These are phyloP conservation scores for Graphilbum sp. DNA, from an alignment of 2,329 filamentous ascomycete genomes.

Conservation along the genomic window DNA sequence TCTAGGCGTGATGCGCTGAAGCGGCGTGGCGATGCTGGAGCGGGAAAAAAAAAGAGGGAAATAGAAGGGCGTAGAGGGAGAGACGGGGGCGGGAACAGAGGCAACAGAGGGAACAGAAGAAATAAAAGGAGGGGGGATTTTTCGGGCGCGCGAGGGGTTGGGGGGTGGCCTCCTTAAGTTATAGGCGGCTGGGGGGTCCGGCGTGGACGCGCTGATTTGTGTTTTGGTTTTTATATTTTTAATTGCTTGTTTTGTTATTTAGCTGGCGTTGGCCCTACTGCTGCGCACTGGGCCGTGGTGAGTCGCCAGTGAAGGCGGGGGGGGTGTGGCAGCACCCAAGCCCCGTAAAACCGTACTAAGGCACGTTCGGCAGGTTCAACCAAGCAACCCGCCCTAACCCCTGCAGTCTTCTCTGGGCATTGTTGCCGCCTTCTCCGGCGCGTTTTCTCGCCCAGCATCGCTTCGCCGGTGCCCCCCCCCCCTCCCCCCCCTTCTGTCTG, in stretches of 20 bases:
- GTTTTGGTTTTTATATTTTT: constrained; percentile 2
- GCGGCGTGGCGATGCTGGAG: constrained; percentile 4
- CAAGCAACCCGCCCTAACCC: not conserved
- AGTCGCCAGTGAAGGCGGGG: not conserved
- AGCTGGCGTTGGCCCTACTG: not conserved
- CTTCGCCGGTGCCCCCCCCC: not conserved
- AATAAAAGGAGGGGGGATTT: not conserved
- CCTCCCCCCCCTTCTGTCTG: not conserved
- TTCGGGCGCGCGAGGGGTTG: constrained; percentile 6
- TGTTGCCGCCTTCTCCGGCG: not conserved
- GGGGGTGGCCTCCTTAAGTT: constrained; percentile 10
- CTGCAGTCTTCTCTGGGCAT: not conserved
- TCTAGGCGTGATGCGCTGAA: constrained; percentile 7
- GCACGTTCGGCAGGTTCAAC: not conserved
- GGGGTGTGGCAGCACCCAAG: not conserved
- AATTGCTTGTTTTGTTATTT: not conserved
- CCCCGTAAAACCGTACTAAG: not conserved
- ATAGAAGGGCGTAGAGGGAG: not conserved
- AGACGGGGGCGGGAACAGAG: not conserved
- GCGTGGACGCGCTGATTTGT: constrained; percentile 11
- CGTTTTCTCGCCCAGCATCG: not conserved
- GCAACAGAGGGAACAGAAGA: constrained; percentile 3
- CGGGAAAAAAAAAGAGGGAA: not conserved
- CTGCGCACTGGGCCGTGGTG: not conserved
- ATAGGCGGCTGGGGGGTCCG: constrained; percentile 11